Evolutionary conservation across 352 stramenopile species (phyloP).

Genomic region (Thalassiosira exigua): DNA sequence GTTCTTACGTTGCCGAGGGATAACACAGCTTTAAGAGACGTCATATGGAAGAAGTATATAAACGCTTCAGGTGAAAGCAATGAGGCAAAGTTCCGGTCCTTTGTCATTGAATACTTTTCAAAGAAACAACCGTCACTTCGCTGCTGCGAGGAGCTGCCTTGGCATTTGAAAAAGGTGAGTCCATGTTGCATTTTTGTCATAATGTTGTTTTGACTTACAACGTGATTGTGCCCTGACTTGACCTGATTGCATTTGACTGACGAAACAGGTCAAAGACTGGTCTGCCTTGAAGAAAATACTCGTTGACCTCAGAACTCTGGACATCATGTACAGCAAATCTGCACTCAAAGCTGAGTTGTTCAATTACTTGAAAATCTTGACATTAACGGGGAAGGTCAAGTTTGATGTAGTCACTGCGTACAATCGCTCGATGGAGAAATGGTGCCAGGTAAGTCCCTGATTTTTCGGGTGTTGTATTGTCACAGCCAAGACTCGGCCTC

Average conservation of each 20-base stretch:
- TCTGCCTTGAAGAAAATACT: slow-evolving; percentile 88
- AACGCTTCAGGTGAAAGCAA: slow-evolving; percentile 16
- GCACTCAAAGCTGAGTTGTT: slow-evolving; percentile 91
- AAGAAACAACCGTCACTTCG: slow-evolving; percentile 54
- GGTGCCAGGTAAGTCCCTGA: slow-evolving; percentile 86
- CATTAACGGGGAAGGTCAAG: slow-evolving; percentile 73
- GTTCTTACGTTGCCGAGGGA: slow-evolving; percentile 90
- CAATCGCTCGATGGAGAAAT: slow-evolving; percentile 89
- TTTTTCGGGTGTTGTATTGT: too few relatives aligned
- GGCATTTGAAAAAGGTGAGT: slow-evolving; percentile 92
- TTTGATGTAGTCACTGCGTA: slow-evolving; percentile 94
- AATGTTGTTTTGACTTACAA: too few relatives aligned
- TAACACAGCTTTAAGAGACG: slow-evolving; percentile 88
- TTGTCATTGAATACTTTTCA: slow-evolving; percentile 74
- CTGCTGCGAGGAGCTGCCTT: slow-evolving; percentile 88
- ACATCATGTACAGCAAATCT: slow-evolving; percentile 88
- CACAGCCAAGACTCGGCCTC: too few relatives aligned
- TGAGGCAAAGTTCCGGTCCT: slow-evolving; percentile 55
- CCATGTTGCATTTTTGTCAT: too few relatives aligned
- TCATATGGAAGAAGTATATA: slow-evolving; percentile 80
- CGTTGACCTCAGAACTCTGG: slow-evolving; percentile 91
- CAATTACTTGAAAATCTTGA: slow-evolving; percentile 90
- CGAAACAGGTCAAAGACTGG: too few relatives aligned
- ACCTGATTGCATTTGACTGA: too few relatives aligned
- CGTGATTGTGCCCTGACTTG: too few relatives aligned